Evolutionary conservation across 163 green algal species (phyloP), one percentile per base, ranked within the genome.

Genomic region (Coccomyxa subellipsoidea): DNA sequence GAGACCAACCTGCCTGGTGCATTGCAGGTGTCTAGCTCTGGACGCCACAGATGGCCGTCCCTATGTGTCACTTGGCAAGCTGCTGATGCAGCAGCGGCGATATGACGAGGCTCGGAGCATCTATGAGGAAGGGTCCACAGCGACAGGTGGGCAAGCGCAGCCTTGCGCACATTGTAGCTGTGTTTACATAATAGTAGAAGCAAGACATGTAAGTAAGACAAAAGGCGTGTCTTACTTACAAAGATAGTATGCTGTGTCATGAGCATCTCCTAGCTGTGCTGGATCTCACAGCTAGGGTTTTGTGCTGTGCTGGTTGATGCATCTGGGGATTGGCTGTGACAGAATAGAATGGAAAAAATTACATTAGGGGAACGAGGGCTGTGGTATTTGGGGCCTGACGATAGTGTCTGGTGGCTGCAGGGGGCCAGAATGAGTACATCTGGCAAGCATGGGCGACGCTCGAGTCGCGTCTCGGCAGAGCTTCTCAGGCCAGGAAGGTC

Each of bases 1-100:
- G 5, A 59, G 23, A 18, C 3, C 47, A 59, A 59, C 3, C 15
- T 73, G 66, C 32, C 37, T 37, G 25, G 32, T 15, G 23, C 38
- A 35, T 7, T 25, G 88, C 32, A 47, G 85, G 15, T 93, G 89
- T 54, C 78, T 98, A 25, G 84, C 69, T 3, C 83, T 94, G 77
- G 93, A 97, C 79, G 83, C 92, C 8, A 88, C 86, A 32, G 96
- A 99, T 77, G 87, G 90, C 0, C 91, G 96, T 31, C 75, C 92
- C 23, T 99, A 99, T 83, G 95, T 99, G 10, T 87, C 88, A 40
- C 91, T 99, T 37, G 96, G 93, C 36, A 97, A 97, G 84, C 79
- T 97, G 38, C 82, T 96, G 25, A 69, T 95, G 84, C 83, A 90
- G 83, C 86, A 96, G 85, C 89, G 90, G 76, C 87, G 93, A 0